Evolutionary conservation across 495 filamentous ascomycete species (phyloP), one percentile per base, ranked within the genome.

Genomic region (Hyaloscypha finlandica): DNA sequence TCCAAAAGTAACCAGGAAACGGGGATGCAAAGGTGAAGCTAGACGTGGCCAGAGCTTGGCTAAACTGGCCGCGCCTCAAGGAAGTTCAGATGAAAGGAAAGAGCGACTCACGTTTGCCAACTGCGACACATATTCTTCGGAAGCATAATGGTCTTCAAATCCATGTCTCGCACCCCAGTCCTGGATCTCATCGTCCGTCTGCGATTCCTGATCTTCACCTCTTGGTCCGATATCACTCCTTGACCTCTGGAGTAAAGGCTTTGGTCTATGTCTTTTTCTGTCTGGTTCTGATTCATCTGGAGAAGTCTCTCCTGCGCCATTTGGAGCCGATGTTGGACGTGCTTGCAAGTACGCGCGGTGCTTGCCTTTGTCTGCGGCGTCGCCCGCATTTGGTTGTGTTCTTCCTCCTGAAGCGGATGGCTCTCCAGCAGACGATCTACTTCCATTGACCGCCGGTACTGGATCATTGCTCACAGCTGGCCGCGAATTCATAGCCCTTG

Each of bases 61-160:
- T 66, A 71, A 68, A 74, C 3, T 2, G 32, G 58, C 30, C 5
- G 20, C 5, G 20, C 16, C 64, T 19, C 32, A 35, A 6, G 35
- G 19, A 60, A 37, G 58, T 22, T 37, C 76, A 61, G 11, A 67
- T 68, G 63, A 73, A 73, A 73, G 74, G 71, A 76, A 56, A 80
- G 62, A 45, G 37, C 37, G 59, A 81, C 83, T 74, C 73, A 85
- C 84, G 64, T 79, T 84, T 31, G 83, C 84, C 56, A 86, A 75
- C 64, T 85, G 81, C 20, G 82, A 81, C 31, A 86, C 84, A 61
- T 84, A 84, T 65, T 88, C 88, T 67, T 90, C 87, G 8, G 85
- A 89, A 70, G 84, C 84, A 68, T 90, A 89, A 71, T 90, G 87
- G 66, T 86, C 86, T 68, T 89, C 88, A 73, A 90, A 90, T 6